Conservation (phyloP, 2,329 filamentous ascomycete genomes). For the Penicillium sp. region DNA sequence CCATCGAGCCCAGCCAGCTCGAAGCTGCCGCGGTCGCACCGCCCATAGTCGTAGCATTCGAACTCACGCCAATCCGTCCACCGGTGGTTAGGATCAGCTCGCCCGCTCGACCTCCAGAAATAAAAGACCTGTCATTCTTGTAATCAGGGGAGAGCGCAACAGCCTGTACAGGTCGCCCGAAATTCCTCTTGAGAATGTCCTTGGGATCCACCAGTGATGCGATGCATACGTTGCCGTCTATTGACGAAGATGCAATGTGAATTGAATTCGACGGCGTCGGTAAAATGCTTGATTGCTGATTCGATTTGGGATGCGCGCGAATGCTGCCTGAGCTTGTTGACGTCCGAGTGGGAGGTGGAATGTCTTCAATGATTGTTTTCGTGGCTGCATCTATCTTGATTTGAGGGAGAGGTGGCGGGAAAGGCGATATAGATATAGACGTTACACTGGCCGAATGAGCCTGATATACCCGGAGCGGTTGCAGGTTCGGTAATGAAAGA, state of each 20-base stretch:
- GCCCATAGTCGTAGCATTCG: constrained; percentile 77
- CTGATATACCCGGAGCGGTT: constrained; percentile 77
- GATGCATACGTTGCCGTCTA: constrained; percentile 92
- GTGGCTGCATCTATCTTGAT: constrained; percentile 33
- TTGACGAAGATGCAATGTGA: constrained; percentile 85
- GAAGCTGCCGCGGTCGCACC: constrained; percentile 70
- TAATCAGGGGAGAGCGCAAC: constrained; percentile 94
- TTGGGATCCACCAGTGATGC: constrained; percentile 79
- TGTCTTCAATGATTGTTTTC: constrained; percentile 29
- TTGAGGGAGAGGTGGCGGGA: constrained; percentile 55
- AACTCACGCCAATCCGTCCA: constrained; percentile 68
- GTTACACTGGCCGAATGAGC: constrained; percentile 91
- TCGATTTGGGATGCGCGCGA: constrained; percentile 23
- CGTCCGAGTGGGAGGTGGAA: constrained; percentile 16
- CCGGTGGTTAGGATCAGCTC: constrained; percentile 81
- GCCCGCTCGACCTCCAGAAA: constrained; percentile 85
- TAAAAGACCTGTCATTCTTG: constrained; percentile 78
- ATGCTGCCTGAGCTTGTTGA: constrained; percentile 27
- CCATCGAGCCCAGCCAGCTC: constrained; percentile 86
- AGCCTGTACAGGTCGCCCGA: constrained; percentile 83
- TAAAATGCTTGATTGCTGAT: constrained; percentile 45
- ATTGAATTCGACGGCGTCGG: constrained; percentile 83
- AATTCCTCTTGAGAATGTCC: constrained; percentile 87
- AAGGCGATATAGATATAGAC: constrained; percentile 82
- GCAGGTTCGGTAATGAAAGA: constrained; percentile 73